phyloP scores from a whole-genome alignment of 176 grass and related monocot genomes.

The Alopecurus myosuroides region DNA sequence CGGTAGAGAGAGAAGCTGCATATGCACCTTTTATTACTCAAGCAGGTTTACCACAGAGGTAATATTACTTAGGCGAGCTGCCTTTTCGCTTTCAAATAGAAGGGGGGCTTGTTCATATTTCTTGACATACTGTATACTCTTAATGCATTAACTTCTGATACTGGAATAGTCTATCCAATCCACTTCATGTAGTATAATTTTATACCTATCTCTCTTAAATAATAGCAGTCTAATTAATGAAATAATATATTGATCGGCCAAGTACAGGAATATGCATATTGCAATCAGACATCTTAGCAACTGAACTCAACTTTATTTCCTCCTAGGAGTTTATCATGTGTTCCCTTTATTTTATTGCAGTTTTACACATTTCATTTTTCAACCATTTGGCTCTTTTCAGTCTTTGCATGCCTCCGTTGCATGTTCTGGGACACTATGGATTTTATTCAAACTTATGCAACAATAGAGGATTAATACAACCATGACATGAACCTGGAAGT shows the following conservation, averaged over 20 bases:
- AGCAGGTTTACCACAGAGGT: conserved; percentile 63
- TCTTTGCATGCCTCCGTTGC: neutral
- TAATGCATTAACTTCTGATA: neutral
- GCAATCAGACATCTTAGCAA: neutral
- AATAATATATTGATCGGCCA: neutral
- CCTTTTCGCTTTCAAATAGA: neutral
- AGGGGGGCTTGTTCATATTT: neutral
- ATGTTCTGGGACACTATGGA: neutral
- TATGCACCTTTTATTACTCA: conserved; percentile 85
- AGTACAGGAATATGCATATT: neutral
- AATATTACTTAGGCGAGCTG: neutral
- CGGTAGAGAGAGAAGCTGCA: conserved; percentile 92
- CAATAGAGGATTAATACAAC: neutral
- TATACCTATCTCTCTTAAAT: neutral
- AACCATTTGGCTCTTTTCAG: neutral
- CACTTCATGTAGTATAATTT: neutral
- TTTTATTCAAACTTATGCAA: neutral
- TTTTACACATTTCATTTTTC: neutral
- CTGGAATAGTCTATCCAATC: neutral
- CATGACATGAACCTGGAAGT: neutral
- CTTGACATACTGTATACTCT: neutral
- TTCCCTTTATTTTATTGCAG: neutral
- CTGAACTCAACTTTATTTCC: neutral
- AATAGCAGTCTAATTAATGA: neutral
- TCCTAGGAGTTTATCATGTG: neutral